Percentiles rank a stretch among this genome's conserved stretches.
These are phyloP conservation scores for Trametes hirsuta DNA, from an alignment of 1,284 basidiomycete genomes.

Conservation along the genomic window DNA sequence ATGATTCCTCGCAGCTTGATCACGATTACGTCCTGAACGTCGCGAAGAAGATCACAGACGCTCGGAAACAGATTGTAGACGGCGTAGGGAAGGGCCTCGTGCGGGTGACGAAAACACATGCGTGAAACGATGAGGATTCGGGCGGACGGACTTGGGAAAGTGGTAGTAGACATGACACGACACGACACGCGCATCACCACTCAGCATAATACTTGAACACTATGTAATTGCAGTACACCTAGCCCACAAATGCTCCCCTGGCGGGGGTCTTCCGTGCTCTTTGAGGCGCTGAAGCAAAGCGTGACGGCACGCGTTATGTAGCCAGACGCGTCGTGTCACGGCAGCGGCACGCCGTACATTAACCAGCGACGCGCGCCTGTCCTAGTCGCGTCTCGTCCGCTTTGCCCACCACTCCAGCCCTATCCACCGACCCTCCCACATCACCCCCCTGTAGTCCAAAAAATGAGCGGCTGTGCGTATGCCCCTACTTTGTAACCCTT, in stretches of 20 bases:
- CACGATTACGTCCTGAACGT: conserved; percentile 64
- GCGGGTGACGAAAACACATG: conserved; percentile 54
- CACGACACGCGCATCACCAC: conserved; percentile 23
- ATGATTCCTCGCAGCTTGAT: conserved; percentile 50
- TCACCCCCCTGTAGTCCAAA: too few species aligned
- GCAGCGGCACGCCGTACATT: conserved; percentile 8
- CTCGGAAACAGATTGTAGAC: conserved; percentile 71
- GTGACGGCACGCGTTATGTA: conserved; percentile 16
- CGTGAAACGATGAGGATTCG: conserved; percentile 22
- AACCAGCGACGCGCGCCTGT: conserved; percentile 5
- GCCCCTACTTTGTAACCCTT: too few species aligned
- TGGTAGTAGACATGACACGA: conserved; percentile 20
- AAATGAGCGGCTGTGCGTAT: conserved; percentile 48
- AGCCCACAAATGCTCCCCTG: neutral
- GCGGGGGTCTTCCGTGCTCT: neutral
- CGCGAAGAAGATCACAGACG: conserved; percentile 66
- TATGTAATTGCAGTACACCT: conserved; percentile 21
- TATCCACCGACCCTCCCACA: neutral
- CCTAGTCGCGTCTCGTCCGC: conserved; percentile 19
- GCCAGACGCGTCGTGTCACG: conserved; percentile 19
- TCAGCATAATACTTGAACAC: conserved; percentile 15
- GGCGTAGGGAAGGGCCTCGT: conserved; percentile 70
- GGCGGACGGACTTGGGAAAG: conserved; percentile 15
- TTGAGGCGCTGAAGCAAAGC: neutral
- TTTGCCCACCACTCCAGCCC: conserved; percentile 3